Percentiles rank a stretch among this genome's conserved stretches.
phyloP scores from a whole-genome alignment of 345 rosid genomes.

The Linum tenue region DNA sequence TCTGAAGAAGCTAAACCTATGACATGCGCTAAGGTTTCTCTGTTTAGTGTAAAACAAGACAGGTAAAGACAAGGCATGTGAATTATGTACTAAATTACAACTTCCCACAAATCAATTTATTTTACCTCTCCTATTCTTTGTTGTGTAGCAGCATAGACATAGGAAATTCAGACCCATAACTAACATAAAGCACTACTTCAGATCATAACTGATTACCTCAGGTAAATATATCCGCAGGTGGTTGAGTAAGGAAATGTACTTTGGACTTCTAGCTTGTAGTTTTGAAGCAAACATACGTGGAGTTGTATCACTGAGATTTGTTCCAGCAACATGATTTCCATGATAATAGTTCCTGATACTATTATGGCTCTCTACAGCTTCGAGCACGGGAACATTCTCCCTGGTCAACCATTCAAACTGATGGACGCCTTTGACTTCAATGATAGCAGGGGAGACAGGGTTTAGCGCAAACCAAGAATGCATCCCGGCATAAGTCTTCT shows the following conservation, averaged over 20 bases:
- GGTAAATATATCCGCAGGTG: conserved; percentile 78
- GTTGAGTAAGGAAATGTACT: conserved; percentile 64
- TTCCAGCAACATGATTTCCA: conserved; percentile 5
- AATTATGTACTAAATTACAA: background rate
- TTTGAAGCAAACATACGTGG: conserved; percentile 6
- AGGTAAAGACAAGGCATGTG: background rate
- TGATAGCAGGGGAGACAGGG: conserved; percentile 50
- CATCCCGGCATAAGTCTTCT: conserved; percentile 87
- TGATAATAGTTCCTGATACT: conserved; percentile 47
- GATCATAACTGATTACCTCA: conserved; percentile 33
- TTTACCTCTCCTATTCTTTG: too few species aligned
- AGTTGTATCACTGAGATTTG: background rate
- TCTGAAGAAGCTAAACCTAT: too few species aligned
- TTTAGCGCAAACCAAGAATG: conserved; percentile 91
- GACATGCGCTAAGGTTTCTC: background rate
- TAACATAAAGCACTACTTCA: background rate
- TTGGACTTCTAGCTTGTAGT: conserved; percentile 49
- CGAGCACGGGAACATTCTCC: conserved; percentile 57
- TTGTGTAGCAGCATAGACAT: background rate
- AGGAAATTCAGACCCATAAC: background rate
- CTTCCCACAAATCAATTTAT: background rate
- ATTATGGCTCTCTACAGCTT: conserved; percentile 65
- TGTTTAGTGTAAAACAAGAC: background rate
- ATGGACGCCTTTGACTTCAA: conserved; percentile 90
- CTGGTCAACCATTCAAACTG: conserved; percentile 85